These are phyloP conservation scores for Mortierella sp. DNA, from an alignment of 371 early-diverging fungal genomes.

Conservation along the genomic window DNA sequence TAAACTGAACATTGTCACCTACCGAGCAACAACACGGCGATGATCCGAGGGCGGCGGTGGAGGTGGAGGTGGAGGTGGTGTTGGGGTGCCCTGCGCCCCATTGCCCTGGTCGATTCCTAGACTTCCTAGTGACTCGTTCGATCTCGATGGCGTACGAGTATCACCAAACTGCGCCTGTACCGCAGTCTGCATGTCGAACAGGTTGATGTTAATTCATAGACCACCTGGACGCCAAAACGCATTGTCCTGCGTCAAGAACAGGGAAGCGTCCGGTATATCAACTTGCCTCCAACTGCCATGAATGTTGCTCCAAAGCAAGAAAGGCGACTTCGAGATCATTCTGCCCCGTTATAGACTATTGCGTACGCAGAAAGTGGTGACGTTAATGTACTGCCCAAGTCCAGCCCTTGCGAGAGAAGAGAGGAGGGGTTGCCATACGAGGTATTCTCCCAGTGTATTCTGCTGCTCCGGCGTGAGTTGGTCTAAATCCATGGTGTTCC, in stretches of 20 bases:
- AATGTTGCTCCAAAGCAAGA: constrained; percentile 47
- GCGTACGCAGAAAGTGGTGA: neutral
- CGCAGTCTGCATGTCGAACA: constrained; percentile 27
- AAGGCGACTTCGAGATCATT: constrained; percentile 51
- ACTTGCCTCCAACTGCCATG: constrained; percentile 52
- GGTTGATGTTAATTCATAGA: neutral
- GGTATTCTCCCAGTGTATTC: constrained; percentile 42
- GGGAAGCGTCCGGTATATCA: neutral
- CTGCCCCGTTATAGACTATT: constrained; percentile 52
- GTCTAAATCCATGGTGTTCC: constrained; percentile 40
- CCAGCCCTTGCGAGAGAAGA: too few relatives aligned
- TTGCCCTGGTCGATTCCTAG: constrained; percentile 27
- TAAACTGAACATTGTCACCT: neutral
- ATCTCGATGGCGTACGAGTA: constrained; percentile 25
- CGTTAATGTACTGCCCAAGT: neutral
- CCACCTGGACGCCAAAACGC: too few relatives aligned
- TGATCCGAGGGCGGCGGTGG: constrained; percentile 31
- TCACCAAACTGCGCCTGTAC: constrained; percentile 55
- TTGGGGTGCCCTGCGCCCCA: constrained; percentile 9
- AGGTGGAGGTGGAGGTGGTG: constrained; percentile 38
- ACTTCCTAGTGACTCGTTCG: constrained; percentile 44
- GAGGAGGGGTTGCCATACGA: constrained; percentile 24
- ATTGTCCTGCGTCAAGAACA: neutral
- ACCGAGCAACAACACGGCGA: constrained; percentile 14
- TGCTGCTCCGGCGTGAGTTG: constrained; percentile 42